Evolutionary conservation across 768 basidiomycete genomes (phyloP), one percentile per base, ranked within the genome.

Genomic region (Ramaria rubella): DNA sequence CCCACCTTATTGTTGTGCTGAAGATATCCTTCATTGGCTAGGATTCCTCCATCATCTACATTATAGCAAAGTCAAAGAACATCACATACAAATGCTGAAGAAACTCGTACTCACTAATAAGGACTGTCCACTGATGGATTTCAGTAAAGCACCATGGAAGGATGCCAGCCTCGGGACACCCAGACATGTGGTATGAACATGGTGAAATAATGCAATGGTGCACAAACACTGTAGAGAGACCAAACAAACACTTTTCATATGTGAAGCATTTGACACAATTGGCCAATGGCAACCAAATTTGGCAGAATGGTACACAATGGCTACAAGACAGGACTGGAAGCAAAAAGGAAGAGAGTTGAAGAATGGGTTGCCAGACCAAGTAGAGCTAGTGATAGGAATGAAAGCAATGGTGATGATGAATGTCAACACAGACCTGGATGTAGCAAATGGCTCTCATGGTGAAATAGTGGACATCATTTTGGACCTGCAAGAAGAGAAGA

Each of bases 381-480:
- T 73, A 1, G 64, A 70, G 40, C 27, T 75, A 0, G 69, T 68
- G 0, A 58, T 71, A 0, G 73, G 74, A 0, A 73, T 72, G 70
- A 59, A 67, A 43, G 72, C 65, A 0, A 75, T 78, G 72, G n/a
- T n/a, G n/a, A n/a, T n/a, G 2, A 12, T 61, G 1, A 77, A 76
- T 45, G 57, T 75, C 0, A 63, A 67, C 3, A 73, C 73, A 5
- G 71, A 75, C 21, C 61, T 63, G 0, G 71, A 76, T 49, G 49
- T 76, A 1, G 70, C 74, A 0, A 78, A 77, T 45, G 73, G 77
- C 0, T 67, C 73, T 0, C 33, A 69, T n/a, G n/a, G n/a, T n/a
- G n/a, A n/a, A n/a, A n/a, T n/a, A n/a, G n/a, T n/a, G n/a, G n/a
- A n/a, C n/a, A 69, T 77, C 14, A 48, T 71, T 0, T 62, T 76